Conservation (phyloP, 1,284 basidiomycete species). For the Cystobasidiaceae sp. region DNA sequence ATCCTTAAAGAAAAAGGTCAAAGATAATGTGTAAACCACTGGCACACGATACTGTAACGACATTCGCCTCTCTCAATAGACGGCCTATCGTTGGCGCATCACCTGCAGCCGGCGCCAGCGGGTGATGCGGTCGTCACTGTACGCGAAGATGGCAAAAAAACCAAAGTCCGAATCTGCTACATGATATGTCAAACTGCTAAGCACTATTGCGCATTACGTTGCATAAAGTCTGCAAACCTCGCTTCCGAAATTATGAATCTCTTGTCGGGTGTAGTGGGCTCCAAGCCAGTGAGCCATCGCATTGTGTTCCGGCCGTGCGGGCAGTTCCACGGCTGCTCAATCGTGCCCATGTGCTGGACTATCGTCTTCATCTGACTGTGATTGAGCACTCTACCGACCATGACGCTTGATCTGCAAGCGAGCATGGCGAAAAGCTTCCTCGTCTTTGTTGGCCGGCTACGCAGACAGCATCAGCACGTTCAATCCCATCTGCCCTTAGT, state of each 20-base stretch:
- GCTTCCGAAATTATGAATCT: background rate
- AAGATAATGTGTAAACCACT: too few relatives aligned
- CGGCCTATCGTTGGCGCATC: too few relatives aligned
- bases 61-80: too few relatives aligned
- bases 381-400: constrained; percentile 56
- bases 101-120: too few relatives aligned
- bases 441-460: constrained; percentile 62
- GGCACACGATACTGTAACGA: too few relatives aligned
- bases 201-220: too few relatives aligned
- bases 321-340: constrained; percentile 80
- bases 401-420: constrained; percentile 91
- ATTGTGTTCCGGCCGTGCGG: constrained; percentile 29
- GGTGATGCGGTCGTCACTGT: too few relatives aligned
- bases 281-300: constrained; percentile 9
- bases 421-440: constrained; percentile 93
- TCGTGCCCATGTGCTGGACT: constrained; percentile 84
- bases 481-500: background rate
- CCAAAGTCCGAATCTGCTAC: too few relatives aligned
- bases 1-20: background rate
- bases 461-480: constrained; percentile 50
- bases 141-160: too few relatives aligned
- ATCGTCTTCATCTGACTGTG: constrained; percentile 51
- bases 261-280: background rate
- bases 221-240: too few relatives aligned
- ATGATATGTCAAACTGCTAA: too few relatives aligned